Base-by-base conservation (phyloP, 2,329 filamentous ascomycete genomes). In the Penicillium capsulatum region DNA sequence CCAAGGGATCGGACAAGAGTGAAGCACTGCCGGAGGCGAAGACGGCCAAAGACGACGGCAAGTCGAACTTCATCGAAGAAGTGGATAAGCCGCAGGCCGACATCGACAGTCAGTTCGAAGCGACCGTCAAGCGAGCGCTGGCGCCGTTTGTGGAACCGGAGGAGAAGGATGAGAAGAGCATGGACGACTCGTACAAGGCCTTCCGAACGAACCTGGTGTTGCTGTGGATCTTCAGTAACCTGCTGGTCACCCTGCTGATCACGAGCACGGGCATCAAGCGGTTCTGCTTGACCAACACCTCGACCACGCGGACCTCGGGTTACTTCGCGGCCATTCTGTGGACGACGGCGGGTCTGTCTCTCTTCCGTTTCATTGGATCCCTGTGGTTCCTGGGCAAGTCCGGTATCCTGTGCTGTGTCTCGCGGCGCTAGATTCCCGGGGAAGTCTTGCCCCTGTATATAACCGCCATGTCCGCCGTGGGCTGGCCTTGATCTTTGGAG, bases 131-230 rank as follows among this genome's bases (percentile, higher is more conserved):
- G 72, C 86, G 91, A 60, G 91, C 91, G 32, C 73, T 97, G 46
- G 81, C 83, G 47, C 88, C 89, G 3, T 94, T 80, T 68, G 79
- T 87, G 48, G 75, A 85, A 40, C 82, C 77, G 5, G 78, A 81
- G 42, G 86, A 94, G 65, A 69, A 79, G 24, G 86, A 90, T 57
- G 81, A 82, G 65, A 91, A 89, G 72, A 87, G 87, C 14, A 78
- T 96, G 38, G 90, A 97, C 58, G 91, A 97, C 65, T 94, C 87
- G 20, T 97, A 97, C 80, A 96, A 96, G 76, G 89, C 87, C 71
- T 97, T 97, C 89, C 80, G 91, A 74, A 97, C 91, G 16, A 88
- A 88, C 61, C 75, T 97, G 53, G 86, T 96, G 42, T 83, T 90
- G 19, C 74, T 81, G 4, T 97, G 91, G 91, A 82, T 97, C 54